Conservation (phyloP, 116 monocot genomes). For the Thalassia testudinum region DNA sequence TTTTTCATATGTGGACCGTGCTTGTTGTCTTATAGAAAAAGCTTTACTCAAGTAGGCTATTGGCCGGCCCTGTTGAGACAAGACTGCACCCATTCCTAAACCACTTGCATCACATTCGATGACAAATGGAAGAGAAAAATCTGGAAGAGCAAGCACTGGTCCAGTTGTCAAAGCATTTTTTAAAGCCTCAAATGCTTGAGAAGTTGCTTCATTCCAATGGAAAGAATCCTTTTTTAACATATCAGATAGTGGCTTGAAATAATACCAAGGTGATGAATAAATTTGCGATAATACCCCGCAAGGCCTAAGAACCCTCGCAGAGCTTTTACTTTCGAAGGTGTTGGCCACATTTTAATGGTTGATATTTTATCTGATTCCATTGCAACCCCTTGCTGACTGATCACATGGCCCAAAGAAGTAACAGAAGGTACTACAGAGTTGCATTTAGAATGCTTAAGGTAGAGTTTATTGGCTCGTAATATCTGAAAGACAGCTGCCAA, state of each 20-base stretch:
- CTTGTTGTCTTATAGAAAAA: not conserved
- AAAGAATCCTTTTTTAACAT: not conserved
- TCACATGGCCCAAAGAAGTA: constrained; percentile 2
- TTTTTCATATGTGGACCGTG: not conserved
- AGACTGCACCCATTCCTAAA: not conserved
- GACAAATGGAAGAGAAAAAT: not conserved
- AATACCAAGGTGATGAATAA: not conserved
- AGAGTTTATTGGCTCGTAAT: not conserved
- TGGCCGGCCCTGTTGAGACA: not conserved
- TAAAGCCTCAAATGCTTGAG: not conserved
- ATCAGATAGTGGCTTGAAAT: not conserved
- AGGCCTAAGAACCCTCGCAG: not conserved
- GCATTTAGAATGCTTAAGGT: not conserved
- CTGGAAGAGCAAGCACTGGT: not conserved
- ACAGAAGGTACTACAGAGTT: not conserved
- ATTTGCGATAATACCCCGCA: not conserved
- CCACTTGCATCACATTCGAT: not conserved
- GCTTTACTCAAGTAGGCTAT: not conserved
- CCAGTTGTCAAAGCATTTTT: not conserved
- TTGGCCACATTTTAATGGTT: not conserved
- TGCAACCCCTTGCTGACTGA: not conserved
- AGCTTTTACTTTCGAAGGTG: not conserved
- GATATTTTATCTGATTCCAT: not conserved
- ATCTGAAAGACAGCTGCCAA: not conserved
- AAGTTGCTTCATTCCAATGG: not conserved